A percentile compares a stretch with the other conserved stretches of the same genome.
Conservation (phyloP, 257 asterid species). For the Salvia splendens region DNA sequence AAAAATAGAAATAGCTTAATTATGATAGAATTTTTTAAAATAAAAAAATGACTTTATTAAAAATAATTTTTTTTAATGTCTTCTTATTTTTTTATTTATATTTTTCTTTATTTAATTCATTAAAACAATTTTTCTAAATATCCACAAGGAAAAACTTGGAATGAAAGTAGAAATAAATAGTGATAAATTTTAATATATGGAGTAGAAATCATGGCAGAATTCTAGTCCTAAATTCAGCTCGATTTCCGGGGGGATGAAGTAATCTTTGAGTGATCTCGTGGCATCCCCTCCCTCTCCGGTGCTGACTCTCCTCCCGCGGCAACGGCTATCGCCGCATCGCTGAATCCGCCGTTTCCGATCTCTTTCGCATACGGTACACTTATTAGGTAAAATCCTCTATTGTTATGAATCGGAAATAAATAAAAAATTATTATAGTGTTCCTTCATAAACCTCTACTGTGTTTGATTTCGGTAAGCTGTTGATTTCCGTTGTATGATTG, state of each 20-base stretch:
- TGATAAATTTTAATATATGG: too few relatives aligned
- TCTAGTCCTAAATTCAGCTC: neutral
- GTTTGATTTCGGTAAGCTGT: constrained; percentile 8
- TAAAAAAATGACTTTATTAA: too few relatives aligned
- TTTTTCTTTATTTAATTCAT: too few relatives aligned
- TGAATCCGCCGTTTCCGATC: neutral
- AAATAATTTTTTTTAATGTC: too few relatives aligned
- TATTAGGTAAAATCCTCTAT: neutral
- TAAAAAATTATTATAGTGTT: neutral
- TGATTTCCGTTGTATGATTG: constrained; percentile 2
- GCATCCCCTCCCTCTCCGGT: constrained; percentile 7
- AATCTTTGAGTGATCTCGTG: neutral
- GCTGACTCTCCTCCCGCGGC: constrained; percentile 19
- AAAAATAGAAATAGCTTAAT: too few relatives aligned
- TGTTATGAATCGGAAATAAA: constrained; percentile 2
- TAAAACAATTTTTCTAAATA: too few relatives aligned
- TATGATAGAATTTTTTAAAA: too few relatives aligned
- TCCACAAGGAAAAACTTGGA: too few relatives aligned
- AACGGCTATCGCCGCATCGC: too few relatives aligned
- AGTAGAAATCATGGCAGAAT: too few relatives aligned
- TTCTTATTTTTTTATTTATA: too few relatives aligned
- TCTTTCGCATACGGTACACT: neutral
- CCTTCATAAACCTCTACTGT: neutral
- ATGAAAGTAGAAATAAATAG: too few relatives aligned
- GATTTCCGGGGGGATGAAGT: neutral